Percentiles rank a stretch among this genome's conserved stretches.
These are phyloP conservation scores for Fusarium lateritium DNA, from an alignment of 2,329 filamentous ascomycete species.

Conservation along the genomic window DNA sequence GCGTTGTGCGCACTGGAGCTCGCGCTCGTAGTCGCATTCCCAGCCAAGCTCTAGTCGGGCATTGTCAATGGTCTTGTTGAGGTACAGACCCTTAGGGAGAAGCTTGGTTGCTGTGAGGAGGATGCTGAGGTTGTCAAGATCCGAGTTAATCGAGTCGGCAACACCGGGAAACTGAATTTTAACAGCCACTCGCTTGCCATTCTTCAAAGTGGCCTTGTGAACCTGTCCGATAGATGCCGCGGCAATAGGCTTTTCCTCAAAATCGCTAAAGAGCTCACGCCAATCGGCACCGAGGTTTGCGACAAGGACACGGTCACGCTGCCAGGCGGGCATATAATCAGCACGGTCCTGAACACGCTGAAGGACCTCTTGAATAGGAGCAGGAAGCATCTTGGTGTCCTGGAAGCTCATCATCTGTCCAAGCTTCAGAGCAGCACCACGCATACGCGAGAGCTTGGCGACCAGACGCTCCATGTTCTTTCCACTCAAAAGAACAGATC, in stretches of 20 bases:
- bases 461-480: constrained; percentile 95
- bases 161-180: constrained; percentile 99
- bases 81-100: constrained; percentile 90
- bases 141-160: constrained; percentile 94
- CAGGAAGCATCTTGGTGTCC: constrained; percentile 94
- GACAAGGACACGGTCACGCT: constrained; percentile 86
- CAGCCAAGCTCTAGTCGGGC: constrained; percentile 91
- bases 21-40: constrained; percentile 96
- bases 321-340: constrained; percentile 97
- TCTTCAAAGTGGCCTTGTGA: constrained; percentile 85
- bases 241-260: constrained; percentile 92
- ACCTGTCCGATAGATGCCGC: constrained; percentile 98
- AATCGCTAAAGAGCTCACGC: constrained; percentile 85
- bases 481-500: constrained; percentile 89
- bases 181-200: constrained; percentile 84
- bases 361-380: constrained; percentile 87
- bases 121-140: constrained; percentile 92
- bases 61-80: constrained; percentile 98
- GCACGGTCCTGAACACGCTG: constrained; percentile 96
- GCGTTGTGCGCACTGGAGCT: constrained; percentile 83
- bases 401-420: constrained; percentile 99
- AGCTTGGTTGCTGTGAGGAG: constrained; percentile 92
- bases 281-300: constrained; percentile 86
- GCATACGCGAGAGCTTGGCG: constrained; percentile 93
- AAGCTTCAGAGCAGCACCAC: constrained; percentile 95